Evolutionary conservation across 1,284 basidiomycete species (phyloP), one percentile per base, ranked within the genome.

Genomic region (Volvariella surrecta): DNA sequence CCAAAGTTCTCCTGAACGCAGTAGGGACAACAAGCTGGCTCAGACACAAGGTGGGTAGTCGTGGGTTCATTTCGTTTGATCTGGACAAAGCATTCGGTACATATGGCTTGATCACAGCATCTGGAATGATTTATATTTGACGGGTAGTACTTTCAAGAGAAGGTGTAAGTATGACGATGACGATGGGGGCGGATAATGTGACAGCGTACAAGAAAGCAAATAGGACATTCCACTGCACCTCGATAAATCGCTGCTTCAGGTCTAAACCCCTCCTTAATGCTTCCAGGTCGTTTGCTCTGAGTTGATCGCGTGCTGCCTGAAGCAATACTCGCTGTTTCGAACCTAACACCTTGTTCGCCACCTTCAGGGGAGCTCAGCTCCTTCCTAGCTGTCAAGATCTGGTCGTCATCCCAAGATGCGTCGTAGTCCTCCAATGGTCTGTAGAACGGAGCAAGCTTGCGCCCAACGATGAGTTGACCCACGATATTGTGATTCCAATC

Each of bases 21-120:
- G 61, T 91, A 99, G 2, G 95, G 95, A 61, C 95, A 99, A 4
- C 89, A 86, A 3, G 94, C 91, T 0, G 94, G 89, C 56, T 98
- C 95, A 11, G 90, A 92, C 22, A 89, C 88, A 40, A 95, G 70
- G 62, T 96, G 92, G 0, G 91, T 95, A 3, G 89, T 73, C 0
- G 90, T 94, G 3, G 95, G 92, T 54, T 99, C 96, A 40, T 76
- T 79, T 43, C 95, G 85, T 68, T 98, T 98, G 68, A 99, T 98
- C 67, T 98, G 94, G 13, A 98, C 93, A 58, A 99, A 99, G 61
- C 95, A 99, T 64, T 99, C 95, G 24, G 95, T 97, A 62, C 95
- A 99, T 55, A 99, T 94, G 21, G 90, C 87, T 57, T 99, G 95
- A 68, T 94, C 90, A 61, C 95, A 99, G 64, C 95, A 99, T 57